Evolutionary conservation across 163 green algal genomes (phyloP), one percentile per base, ranked within the genome.

Genomic region (Prototheca wickerhamii): DNA sequence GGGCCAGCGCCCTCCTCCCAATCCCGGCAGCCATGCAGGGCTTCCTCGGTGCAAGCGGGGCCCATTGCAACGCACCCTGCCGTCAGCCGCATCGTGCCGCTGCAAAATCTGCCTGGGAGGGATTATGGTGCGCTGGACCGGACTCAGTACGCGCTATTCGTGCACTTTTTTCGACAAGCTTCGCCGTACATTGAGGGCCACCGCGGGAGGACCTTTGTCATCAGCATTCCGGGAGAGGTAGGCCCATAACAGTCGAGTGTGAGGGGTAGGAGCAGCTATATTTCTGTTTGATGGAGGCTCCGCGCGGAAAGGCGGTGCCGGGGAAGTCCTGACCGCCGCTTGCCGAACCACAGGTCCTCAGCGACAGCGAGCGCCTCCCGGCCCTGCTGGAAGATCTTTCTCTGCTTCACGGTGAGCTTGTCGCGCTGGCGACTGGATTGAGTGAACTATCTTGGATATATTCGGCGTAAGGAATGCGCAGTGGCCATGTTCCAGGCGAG

Each of bases 121-220:
- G 67, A 70, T 33, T 74, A 73, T 49, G 72, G 72, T 29, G 63
- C 51, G 17, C 55, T 79, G 51, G 72, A 79, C 8, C 51, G 42
- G 25, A 61, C 28, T 25, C 66, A 79, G 40, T 79, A 68, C 60
- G 10, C 18, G 3, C 52, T 73, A 29, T 96, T 97, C 71, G 90
- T 96, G n/a, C 73, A 89, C 30, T 91, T 91, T 58, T 96, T 97
- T 64, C 64, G 90, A 2, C 80, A 91, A 60, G 88, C 89, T 0
- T 90, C 82, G 0, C 84, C 91, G 3, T 98, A 98, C 70, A 95
- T 98, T 26, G 84, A 82, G 44, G 84, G 86, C 23, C 91, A 98
- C 75, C 68, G 84, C 1, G 83, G 76, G 1, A 70, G 78, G n/a
- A 94, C 86, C 0, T 96, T 98, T 75, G 89, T 98, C n/a, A 68